A percentile compares a stretch with the other conserved stretches of the same genome.
These are phyloP conservation scores for Trypanosoma melophagium DNA, from an alignment of 208 protist species.

Conservation along the genomic window DNA sequence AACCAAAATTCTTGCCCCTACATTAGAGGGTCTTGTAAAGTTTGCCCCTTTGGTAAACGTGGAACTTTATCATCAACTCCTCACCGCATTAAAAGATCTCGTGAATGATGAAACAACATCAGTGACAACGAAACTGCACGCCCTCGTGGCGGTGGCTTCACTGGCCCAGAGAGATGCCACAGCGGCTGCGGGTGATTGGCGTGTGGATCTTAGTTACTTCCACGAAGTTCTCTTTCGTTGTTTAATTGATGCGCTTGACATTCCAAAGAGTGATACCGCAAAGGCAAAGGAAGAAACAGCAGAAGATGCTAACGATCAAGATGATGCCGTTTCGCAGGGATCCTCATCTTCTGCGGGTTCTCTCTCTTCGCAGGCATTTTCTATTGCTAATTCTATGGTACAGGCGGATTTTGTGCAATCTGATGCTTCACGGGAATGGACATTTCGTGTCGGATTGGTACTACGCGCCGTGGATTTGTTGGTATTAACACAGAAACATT, in stretches of 20 bases:
- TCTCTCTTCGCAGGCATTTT: slow-evolving; percentile 90
- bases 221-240: slow-evolving; percentile 90
- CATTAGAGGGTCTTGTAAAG: slow-evolving; percentile 88
- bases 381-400: slow-evolving; percentile 90
- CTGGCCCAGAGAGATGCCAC: slow-evolving; percentile 87
- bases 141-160: slow-evolving; percentile 85
- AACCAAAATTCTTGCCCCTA: slow-evolving; percentile 87
- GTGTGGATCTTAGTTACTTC: slow-evolving; percentile 92
- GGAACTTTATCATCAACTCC: slow-evolving; percentile 87
- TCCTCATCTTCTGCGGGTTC: slow-evolving; percentile 85
- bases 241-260: slow-evolving; percentile 72
- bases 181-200: slow-evolving; percentile 76
- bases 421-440: slow-evolving; percentile 86
- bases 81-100: slow-evolving; percentile 86
- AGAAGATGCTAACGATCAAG: slow-evolving; percentile 40
- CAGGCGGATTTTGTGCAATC: slow-evolving; percentile 75
- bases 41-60: slow-evolving; percentile 90
- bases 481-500: slow-evolving; percentile 89
- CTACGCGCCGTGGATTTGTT: slow-evolving; percentile 87
- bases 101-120: slow-evolving; percentile 76
- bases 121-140: slow-evolving; percentile 87
- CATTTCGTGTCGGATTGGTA: slow-evolving; percentile 84
- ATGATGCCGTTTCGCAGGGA: slow-evolving; percentile 77
- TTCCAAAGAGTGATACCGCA: slow-evolving; percentile 51
- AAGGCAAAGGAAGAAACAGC: slow-evolving; percentile 33